Evolutionary conservation across 495 filamentous ascomycete species (phyloP), one percentile per base, ranked within the genome.

Genomic region (Pseudoneurospora amorphoporcata): DNA sequence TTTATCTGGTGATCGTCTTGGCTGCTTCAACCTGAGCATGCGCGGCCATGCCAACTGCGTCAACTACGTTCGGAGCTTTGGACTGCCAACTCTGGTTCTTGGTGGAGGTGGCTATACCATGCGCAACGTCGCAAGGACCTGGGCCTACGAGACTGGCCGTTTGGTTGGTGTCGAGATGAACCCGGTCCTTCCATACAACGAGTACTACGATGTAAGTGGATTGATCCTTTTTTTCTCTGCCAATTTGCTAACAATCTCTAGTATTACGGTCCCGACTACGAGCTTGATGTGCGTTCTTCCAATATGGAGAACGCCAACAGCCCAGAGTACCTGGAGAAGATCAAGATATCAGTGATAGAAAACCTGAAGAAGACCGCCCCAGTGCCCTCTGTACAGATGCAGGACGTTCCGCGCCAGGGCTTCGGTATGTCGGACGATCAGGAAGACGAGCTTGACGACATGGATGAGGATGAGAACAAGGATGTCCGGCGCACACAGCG

Each of bases 251-350:
- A 86, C 69, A 10, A 1, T 2, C 43, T n/a, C 19, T 61, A 97
- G 92, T 98, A 99, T 77, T 99, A 97, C 77, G 94, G 92, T 8
- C 95, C 95, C 1, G 95, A 99, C 77, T 99, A 95, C 79, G 92
- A 97, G 79, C 88, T 99, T 38, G 91, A 98, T 77, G 95, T 99
- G 19, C 91, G 94, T 16, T 88, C 95, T 10, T 97, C 94, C 4
- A 99, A 99, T 75, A 99, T 98, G 95, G 95, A 99, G 79, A 99
- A 99, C 76, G 93, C 95, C 19, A 99, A 99, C 79, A 94, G 92
- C 39, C 87, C 84, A 73, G 95, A 98, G 76, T 99, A 99, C 73
- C 87, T 99, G 4, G 92, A 97, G 75, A 98, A 97, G 84, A 99
- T 99, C 81, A 95, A 93, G 79, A 89, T 86, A 29, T 89, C 94